Evolutionary conservation across 805 yeast species (phyloP).

Genomic region (Yamadazyma phyllophila): DNA sequence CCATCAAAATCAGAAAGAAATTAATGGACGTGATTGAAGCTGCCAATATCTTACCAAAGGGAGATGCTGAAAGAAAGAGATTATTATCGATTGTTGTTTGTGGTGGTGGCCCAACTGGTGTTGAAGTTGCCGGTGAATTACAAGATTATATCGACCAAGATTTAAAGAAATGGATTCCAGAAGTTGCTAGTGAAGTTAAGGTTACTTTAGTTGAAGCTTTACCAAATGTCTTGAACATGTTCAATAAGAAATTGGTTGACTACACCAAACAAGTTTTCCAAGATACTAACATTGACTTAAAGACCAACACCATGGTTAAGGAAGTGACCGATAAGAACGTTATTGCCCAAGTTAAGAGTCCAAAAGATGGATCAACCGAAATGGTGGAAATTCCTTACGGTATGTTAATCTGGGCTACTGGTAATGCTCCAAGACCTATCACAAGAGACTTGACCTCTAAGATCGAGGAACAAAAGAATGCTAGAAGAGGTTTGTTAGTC

Average conservation of each 20-base stretch:
- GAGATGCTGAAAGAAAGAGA: slow-evolving; percentile 77
- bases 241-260: slow-evolving; percentile 63
- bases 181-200: slow-evolving; percentile 73
- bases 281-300: slow-evolving; percentile 64
- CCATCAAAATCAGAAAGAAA: slow-evolving; percentile 76
- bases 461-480: slow-evolving; percentile 75
- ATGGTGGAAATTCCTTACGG: slow-evolving; percentile 78
- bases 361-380: slow-evolving; percentile 61
- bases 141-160: slow-evolving; percentile 94
- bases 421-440: slow-evolving; percentile 85
- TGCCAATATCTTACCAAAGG: slow-evolving; percentile 75
- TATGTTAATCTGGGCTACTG: slow-evolving; percentile 95
- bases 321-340: slow-evolving; percentile 72
- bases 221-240: slow-evolving; percentile 81
- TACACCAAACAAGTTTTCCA: slow-evolving; percentile 80
- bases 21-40: slow-evolving; percentile 87
- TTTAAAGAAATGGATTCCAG: slow-evolving; percentile 84
- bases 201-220: slow-evolving; percentile 88
- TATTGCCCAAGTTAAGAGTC: slow-evolving; percentile 63
- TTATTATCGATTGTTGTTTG: slow-evolving; percentile 86
- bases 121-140: slow-evolving; percentile 94
- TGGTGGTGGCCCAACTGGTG: slow-evolving; percentile 99
- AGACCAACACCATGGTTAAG: slow-evolving; percentile 85
- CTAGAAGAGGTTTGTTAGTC: slow-evolving; percentile 87
- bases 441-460: slow-evolving; percentile 62